A percentile compares a stretch with the other conserved stretches of the same genome.
These are phyloP conservation scores for Drechslerella coelobrocha DNA, from an alignment of 2,329 filamentous ascomycete genomes.

Conservation along the genomic window DNA sequence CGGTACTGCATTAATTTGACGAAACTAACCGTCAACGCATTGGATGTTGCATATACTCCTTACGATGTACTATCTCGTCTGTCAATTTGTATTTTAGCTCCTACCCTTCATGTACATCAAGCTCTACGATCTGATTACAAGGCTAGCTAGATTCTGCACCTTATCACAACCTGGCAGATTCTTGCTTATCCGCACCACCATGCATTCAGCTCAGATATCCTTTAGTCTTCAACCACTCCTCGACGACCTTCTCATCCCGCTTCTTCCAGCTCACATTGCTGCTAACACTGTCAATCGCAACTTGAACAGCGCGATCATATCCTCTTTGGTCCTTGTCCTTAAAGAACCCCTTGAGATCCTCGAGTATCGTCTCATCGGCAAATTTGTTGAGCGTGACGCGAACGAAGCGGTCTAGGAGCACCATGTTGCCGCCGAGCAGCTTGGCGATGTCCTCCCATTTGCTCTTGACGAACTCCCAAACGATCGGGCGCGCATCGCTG, in stretches of 20 bases:
- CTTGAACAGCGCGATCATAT: slow-evolving; percentile 84
- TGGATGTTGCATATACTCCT: too few relatives aligned
- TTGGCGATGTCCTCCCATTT: slow-evolving; percentile 78
- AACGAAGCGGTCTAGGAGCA: slow-evolving; percentile 82
- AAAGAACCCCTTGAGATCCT: slow-evolving; percentile 86
- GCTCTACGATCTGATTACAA: background rate
- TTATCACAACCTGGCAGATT: slow-evolving; percentile 6
- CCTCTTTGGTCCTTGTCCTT: slow-evolving; percentile 80
- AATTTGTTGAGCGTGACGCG: slow-evolving; percentile 80
- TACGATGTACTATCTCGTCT: too few relatives aligned
- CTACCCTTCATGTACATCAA: too few relatives aligned
- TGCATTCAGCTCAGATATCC: slow-evolving; percentile 63
- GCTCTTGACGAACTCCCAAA: slow-evolving; percentile 85
- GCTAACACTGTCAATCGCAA: slow-evolving; percentile 83
- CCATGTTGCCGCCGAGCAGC: slow-evolving; percentile 79
- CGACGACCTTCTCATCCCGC: slow-evolving; percentile 74
- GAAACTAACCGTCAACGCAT: too few relatives aligned
- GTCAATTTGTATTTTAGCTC: too few relatives aligned
- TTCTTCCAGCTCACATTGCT: slow-evolving; percentile 82
- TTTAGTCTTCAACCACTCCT: slow-evolving; percentile 77
- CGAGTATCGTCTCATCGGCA: slow-evolving; percentile 70
- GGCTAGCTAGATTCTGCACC: background rate
- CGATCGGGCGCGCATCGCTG: slow-evolving; percentile 71
- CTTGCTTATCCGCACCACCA: background rate
- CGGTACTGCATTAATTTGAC: too few relatives aligned